Base-by-base conservation (phyloP, 1,284 basidiomycete genomes). In the Malassezia arunalokei region DNA sequence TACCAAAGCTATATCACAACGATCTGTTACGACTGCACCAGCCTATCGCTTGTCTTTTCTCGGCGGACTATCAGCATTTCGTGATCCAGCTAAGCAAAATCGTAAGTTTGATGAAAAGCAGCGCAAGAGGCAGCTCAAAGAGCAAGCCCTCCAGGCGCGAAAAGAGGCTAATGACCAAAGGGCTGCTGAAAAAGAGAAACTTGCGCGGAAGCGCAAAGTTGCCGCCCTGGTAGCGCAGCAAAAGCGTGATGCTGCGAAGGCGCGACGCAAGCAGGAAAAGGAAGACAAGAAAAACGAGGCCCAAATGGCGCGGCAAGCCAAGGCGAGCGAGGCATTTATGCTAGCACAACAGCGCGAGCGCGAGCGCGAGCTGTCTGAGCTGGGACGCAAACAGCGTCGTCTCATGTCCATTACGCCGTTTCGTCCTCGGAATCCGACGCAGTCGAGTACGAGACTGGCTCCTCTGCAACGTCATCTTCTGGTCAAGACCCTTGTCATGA, bases 381-480 rank as follows among this genome's bases (percentile, higher is more conserved):
- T 59, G 40, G 47, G 50, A 12, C 53, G 53, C n/a, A 45, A 50
- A 32, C 53, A 55, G 38, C 43, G 37, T 15, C 47, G 53, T 8
- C 43, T 55, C 24, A 7, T 48, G 33, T 24, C 47, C 7, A 29
- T 55, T 4, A 55, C 53, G 37, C 53, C 53, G 8, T 55, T 55
- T 44, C 53, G 43, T 12, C 53, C 24, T 14, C 43, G 53, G 9
- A 14, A 50, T 37, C 14, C 33, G 11, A 35, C 20, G 15, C n/a
- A 12, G 27, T 41, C 49, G 4, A 28, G 31, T 8, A 24, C 39
- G 9, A 5, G 30, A 8, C 57, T 71, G 8, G 63, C 65, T n/a
- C 58, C 69, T 6, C 49, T 60, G 14, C 68, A 69, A 51, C 66
- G 69, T 24, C 69, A 72, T 54, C 63, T 67, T 45, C 57, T 72